These are phyloP conservation scores for Castanea crenata DNA, from an alignment of 306 rosid genomes.

Conservation along the genomic window DNA sequence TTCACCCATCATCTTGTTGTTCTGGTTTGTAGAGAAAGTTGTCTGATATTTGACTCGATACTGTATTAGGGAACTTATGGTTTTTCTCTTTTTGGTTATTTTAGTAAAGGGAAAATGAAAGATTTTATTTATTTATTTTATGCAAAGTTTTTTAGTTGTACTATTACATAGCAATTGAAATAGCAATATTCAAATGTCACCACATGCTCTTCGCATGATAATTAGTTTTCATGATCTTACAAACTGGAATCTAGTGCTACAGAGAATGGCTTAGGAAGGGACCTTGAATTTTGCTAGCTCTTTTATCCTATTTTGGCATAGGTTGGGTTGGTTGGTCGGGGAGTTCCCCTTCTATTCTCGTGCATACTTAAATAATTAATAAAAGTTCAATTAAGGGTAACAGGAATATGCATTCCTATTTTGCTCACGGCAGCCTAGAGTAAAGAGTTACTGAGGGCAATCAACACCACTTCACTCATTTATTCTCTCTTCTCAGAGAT, in stretches of 20 bases:
- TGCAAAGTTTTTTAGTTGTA: too few relatives aligned
- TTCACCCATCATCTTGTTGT: slow-evolving; percentile 89
- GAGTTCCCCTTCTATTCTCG: not conserved
- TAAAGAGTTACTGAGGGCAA: too few relatives aligned
- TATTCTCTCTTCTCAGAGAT: not conserved
- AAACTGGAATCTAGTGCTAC: not conserved
- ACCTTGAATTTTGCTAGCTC: not conserved
- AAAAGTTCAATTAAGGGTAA: not conserved
- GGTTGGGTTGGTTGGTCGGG: not conserved
- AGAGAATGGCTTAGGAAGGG: not conserved
- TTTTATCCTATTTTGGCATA: not conserved
- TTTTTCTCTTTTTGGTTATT: not conserved
- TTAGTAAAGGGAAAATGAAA: not conserved
- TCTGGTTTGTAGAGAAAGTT: slow-evolving; percentile 53
- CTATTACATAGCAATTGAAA: not conserved
- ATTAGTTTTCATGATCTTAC: not conserved
- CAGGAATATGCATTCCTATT: not conserved
- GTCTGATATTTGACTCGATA: slow-evolving; percentile 4
- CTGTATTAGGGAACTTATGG: not conserved
- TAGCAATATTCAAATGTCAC: not conserved
- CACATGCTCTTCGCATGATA: too few relatives aligned
- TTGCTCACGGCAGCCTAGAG: too few relatives aligned
- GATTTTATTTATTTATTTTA: not conserved
- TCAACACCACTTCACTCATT: too few relatives aligned
- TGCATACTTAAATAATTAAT: not conserved